Evolutionary conservation across 2,329 filamentous ascomycete genomes (phyloP).

Genomic region (Xylaria sp.): DNA sequence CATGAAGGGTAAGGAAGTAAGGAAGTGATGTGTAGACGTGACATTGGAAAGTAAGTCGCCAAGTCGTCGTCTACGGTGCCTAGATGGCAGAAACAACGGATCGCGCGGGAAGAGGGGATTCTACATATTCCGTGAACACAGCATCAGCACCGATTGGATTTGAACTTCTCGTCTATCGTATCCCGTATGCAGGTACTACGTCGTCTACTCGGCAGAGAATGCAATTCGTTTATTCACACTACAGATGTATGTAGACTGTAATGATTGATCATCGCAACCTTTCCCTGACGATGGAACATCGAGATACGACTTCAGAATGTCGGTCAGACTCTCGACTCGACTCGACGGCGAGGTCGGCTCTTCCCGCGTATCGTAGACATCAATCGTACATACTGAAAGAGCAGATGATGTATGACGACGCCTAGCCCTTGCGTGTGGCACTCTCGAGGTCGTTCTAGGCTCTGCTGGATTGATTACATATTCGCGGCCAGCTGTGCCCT

Average conservation of each 20-base stretch:
- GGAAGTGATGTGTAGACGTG: background rate
- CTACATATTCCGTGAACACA: too few relatives aligned
- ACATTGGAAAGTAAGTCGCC: background rate
- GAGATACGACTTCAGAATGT: background rate
- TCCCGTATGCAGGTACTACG: background rate
- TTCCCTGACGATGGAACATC: too few relatives aligned
- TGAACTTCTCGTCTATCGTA: background rate
- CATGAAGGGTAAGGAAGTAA: too few relatives aligned
- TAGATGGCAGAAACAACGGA: background rate
- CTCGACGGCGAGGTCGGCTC: background rate
- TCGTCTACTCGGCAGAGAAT: background rate
- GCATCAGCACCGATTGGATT: too few relatives aligned
- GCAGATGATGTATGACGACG: background rate
- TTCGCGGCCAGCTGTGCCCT: too few relatives aligned
- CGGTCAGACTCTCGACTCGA: background rate
- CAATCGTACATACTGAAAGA: background rate
- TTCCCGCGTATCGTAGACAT: too few relatives aligned
- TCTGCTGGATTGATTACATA: background rate
- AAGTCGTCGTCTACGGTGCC: background rate
- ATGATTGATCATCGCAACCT: too few relatives aligned
- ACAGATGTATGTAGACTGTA: too few relatives aligned
- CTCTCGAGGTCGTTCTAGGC: background rate
- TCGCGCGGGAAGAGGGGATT: background rate
- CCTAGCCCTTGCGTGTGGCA: background rate
- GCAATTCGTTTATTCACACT: background rate